phyloP scores from a whole-genome alignment of 495 filamentous ascomycete genomes.

The Chaetomium cochliodes region DNA sequence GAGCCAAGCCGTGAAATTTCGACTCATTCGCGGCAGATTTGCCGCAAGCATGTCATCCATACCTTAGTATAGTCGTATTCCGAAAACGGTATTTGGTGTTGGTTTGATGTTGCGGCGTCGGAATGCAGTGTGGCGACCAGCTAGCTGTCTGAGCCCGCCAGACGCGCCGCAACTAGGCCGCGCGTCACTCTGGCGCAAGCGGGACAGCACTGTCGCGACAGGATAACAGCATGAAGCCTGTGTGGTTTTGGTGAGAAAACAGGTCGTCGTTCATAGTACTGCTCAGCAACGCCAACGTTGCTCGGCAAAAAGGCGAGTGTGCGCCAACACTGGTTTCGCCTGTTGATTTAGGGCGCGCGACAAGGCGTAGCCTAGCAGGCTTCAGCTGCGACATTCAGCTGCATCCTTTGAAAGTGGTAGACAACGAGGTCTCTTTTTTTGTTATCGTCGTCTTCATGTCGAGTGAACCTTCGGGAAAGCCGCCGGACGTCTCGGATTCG shows the following conservation, averaged over 20 bases:
- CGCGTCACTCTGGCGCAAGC: conserved; percentile 9
- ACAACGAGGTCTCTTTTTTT: neutral
- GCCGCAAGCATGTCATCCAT: neutral
- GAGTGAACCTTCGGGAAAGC: neutral
- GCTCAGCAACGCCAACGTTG: neutral
- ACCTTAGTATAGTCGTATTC: neutral
- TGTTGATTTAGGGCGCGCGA: too few species aligned
- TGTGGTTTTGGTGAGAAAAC: neutral
- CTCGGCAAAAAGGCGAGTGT: neutral
- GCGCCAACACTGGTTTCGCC: neutral
- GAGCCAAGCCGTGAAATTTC: neutral
- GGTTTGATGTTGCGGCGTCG: neutral
- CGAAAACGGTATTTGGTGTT: neutral
- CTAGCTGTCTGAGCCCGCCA: neutral
- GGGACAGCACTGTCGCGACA: neutral
- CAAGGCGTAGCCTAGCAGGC: neutral
- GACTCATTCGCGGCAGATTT: neutral
- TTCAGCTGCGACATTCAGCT: neutral
- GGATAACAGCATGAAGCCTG: neutral
- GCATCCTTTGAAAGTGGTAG: neutral
- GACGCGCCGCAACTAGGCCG: neutral
- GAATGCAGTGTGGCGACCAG: conserved; percentile 2
- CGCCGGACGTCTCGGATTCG: neutral
- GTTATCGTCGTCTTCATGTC: neutral
- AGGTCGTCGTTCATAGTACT: neutral